Conservation (phyloP, 2,329 filamentous ascomycete genomes). For the Fusarium annulatum region DNA sequence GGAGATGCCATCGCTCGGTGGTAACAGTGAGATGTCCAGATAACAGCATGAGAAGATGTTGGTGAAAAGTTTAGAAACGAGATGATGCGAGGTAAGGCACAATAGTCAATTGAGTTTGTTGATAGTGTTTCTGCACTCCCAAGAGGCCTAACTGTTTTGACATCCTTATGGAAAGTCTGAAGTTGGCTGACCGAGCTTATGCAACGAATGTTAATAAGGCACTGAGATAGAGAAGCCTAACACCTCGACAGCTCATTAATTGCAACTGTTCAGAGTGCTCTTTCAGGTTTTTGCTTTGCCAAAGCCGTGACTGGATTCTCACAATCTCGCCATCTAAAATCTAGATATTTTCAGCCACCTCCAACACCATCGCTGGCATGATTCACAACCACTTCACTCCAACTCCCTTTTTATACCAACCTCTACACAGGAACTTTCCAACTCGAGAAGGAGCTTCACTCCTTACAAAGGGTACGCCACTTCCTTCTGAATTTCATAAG, state of each 20-base stretch:
- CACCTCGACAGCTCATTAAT: rapidly evolving
- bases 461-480: rapidly evolving
- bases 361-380: too few species aligned
- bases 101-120: too few species aligned
- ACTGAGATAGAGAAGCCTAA: rapidly evolving
- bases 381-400: rapidly evolving
- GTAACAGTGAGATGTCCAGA: too few species aligned
- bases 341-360: rapidly evolving
- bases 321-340: not conserved
- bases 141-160: rapidly evolving
- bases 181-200: rapidly evolving
- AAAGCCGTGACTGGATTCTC: rapidly evolving
- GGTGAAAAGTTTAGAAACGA: too few species aligned
- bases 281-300: rapidly evolving
- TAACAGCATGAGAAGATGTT: too few species aligned
- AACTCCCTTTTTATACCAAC: not conserved
- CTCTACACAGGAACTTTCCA: rapidly evolving
- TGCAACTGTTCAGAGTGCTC: rapidly evolving
- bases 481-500: too few species aligned
- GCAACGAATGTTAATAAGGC: not conserved
- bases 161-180: not conserved
- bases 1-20: too few species aligned
- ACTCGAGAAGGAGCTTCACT: too few species aligned
- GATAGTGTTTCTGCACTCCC: not conserved
- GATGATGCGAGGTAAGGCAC: too few species aligned